These are phyloP conservation scores for Pouteria campechiana DNA, from an alignment of 179 eudicot genomes.

Conservation along the genomic window DNA sequence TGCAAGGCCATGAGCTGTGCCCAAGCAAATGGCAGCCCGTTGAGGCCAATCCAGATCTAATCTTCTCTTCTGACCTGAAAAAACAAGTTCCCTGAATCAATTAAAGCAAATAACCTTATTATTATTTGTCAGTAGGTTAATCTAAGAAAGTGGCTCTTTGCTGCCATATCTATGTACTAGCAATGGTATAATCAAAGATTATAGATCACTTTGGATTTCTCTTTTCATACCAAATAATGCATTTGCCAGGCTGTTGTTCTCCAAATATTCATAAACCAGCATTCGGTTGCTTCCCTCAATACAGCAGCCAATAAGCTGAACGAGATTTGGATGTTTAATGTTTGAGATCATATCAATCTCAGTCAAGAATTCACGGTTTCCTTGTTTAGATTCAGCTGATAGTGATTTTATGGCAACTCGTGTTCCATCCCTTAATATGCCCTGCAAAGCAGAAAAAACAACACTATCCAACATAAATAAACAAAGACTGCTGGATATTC, in stretches of 20 bases:
- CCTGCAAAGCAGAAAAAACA: no score
- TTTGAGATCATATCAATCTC: slow-evolving; percentile 2
- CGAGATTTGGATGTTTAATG: slow-evolving; percentile 7
- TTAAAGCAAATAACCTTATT: no score
- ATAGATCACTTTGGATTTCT: no score
- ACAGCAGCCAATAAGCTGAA: slow-evolving; percentile 6
- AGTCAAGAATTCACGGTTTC: slow-evolving; percentile 1
- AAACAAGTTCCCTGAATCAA: no score
- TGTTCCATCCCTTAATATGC: not conserved
- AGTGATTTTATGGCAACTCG: slow-evolving; percentile 3
- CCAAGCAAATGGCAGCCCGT: slow-evolving; percentile 51
- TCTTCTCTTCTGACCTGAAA: slow-evolving; percentile 3
- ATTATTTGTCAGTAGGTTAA: no score
- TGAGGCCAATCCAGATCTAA: slow-evolving; percentile 36
- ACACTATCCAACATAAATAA: no score
- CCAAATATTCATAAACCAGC: slow-evolving; percentile 5
- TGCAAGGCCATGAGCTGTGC: slow-evolving; percentile 49
- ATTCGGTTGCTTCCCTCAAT: not conserved
- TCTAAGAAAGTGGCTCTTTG: no score
- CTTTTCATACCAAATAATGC: slow-evolving; percentile 6
- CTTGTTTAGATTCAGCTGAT: slow-evolving; percentile 6
- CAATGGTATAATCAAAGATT: no score
- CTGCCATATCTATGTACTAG: no score
- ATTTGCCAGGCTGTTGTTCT: slow-evolving; percentile 5
- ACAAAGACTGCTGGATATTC: no score